Evolutionary conservation across 1,284 basidiomycete genomes (phyloP).

Genomic region (Trametes pubescens): DNA sequence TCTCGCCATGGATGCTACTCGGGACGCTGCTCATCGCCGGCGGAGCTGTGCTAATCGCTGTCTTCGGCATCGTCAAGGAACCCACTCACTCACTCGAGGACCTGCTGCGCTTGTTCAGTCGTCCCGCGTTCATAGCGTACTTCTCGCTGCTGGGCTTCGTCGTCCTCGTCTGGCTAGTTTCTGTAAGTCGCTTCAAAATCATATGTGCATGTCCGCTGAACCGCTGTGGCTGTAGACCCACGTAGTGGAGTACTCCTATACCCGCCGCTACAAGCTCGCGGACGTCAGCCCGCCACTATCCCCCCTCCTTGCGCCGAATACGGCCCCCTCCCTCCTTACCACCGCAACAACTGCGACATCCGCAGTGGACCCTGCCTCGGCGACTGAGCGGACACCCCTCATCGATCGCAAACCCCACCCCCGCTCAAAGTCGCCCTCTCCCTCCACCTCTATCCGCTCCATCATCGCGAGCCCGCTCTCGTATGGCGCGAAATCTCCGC

Average conservation of each 20-base stretch:
- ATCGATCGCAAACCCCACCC: constrained; percentile 55
- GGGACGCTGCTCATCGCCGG: constrained; percentile 90
- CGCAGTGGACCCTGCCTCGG: constrained; percentile 45
- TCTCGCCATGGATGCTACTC: constrained; percentile 85
- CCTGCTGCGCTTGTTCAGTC: constrained; percentile 79
- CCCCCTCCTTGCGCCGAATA: constrained; percentile 43
- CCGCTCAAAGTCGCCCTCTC: constrained; percentile 37
- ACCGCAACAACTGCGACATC: constrained; percentile 42
- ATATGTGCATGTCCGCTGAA: constrained; percentile 20
- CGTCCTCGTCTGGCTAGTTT: constrained; percentile 67
- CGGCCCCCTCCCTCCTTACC: constrained; percentile 42
- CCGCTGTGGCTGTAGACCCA: constrained; percentile 57
- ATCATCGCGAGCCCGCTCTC: constrained; percentile 36
- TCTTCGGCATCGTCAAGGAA: constrained; percentile 95
- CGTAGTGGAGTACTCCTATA: constrained; percentile 58
- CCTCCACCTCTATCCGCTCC: constrained; percentile 39
- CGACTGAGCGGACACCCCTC: constrained; percentile 67
- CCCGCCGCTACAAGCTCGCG: constrained; percentile 43
- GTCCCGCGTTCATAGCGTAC: constrained; percentile 85
- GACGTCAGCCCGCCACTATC: constrained; percentile 44
- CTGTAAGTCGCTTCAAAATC: constrained; percentile 55
- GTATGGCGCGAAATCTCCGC: constrained; percentile 43
- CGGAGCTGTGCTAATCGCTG: constrained; percentile 89
- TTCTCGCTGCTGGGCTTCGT: constrained; percentile 77
- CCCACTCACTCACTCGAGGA: constrained; percentile 90